A percentile compares a stretch with the other conserved stretches of the same genome.
Evolutionary conservation across 2,329 filamentous ascomycete genomes (phyloP).

Genomic region (Teratosphaeria nubilosa): DNA sequence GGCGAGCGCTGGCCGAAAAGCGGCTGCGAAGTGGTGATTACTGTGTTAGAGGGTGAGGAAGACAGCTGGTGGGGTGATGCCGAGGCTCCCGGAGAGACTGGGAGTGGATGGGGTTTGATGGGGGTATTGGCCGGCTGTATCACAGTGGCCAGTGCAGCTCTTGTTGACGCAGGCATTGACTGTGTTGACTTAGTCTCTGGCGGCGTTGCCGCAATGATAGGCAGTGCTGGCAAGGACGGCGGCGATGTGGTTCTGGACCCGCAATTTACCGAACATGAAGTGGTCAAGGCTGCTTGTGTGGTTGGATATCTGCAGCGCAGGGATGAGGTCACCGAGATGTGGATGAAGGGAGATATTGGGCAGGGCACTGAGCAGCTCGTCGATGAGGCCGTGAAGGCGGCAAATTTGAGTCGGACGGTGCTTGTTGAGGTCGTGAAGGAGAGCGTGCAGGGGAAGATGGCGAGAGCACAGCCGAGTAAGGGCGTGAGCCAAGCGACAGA

Average conservation of each 20-base stretch:
- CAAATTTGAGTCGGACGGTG: constrained; percentile 48
- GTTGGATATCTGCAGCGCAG: constrained; percentile 78
- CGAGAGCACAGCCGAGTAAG: constrained; percentile 1
- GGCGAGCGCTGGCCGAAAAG: constrained; percentile 98
- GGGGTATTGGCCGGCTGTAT: constrained; percentile 85
- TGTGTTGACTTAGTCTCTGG: constrained; percentile 85
- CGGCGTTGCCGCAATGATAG: constrained; percentile 66
- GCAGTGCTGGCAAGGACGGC: constrained; percentile 20
- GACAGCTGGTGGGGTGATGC: constrained; percentile 56
- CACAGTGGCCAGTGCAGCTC: constrained; percentile 82
- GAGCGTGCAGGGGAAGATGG: constrained; percentile 33
- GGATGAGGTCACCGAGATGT: constrained; percentile 89
- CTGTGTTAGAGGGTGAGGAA: constrained; percentile 86
- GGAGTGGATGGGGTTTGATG: constrained; percentile 70
- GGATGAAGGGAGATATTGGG: constrained; percentile 68
- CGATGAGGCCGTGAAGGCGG: constrained; percentile 54
- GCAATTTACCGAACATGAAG: constrained; percentile 66
- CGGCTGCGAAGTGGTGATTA: constrained; percentile 88
- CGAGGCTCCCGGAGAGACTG: constrained; percentile 21
- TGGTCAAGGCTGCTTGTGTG: constrained; percentile 73
- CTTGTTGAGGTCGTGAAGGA: constrained; percentile 53
- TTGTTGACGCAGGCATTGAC: constrained; percentile 91
- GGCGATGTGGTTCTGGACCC: constrained; percentile 62
- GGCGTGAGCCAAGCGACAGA: constrained; percentile 8
- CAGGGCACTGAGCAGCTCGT: constrained; percentile 44